Conservation (phyloP, 371 early-diverging fungal genomes). For the Rhizopus sp. region DNA sequence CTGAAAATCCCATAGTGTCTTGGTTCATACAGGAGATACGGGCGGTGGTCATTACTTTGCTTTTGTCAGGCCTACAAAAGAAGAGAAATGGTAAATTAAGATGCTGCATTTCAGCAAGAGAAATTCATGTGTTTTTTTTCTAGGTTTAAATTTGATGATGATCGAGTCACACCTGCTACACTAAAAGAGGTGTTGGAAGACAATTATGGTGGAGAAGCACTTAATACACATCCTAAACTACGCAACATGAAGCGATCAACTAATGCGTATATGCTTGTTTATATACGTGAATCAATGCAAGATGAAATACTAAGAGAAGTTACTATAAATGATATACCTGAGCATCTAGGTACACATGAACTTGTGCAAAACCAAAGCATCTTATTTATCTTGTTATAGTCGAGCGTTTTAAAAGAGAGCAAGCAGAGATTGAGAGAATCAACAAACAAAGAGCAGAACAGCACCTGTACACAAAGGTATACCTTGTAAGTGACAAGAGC, state of each 20-base stretch:
- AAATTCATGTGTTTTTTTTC: not conserved
- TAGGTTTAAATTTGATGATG: constrained; percentile 95
- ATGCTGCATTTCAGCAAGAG: not conserved
- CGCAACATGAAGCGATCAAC: constrained; percentile 68
- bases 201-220: constrained; percentile 88
- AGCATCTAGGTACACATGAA: constrained; percentile 66
- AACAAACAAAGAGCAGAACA: constrained; percentile 61
- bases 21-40: constrained; percentile 95
- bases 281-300: constrained; percentile 75
- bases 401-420: constrained; percentile 51
- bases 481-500: constrained; percentile 40
- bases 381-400: constrained; percentile 4
- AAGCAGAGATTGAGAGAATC: constrained; percentile 35
- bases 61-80: constrained; percentile 74
- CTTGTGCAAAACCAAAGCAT: constrained; percentile 13
- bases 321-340: constrained; percentile 70
- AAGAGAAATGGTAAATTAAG: constrained; percentile 69
- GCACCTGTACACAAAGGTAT: constrained; percentile 56
- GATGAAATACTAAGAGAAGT: constrained; percentile 72
- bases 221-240: constrained; percentile 10
- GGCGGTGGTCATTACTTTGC: constrained; percentile 98
- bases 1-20: constrained; percentile 63
- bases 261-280: constrained; percentile 97
- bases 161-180: constrained; percentile 85
- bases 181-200: constrained; percentile 91